Conservation (phyloP, 148 eudicot genomes). For the Rhododendron molle region DNA sequence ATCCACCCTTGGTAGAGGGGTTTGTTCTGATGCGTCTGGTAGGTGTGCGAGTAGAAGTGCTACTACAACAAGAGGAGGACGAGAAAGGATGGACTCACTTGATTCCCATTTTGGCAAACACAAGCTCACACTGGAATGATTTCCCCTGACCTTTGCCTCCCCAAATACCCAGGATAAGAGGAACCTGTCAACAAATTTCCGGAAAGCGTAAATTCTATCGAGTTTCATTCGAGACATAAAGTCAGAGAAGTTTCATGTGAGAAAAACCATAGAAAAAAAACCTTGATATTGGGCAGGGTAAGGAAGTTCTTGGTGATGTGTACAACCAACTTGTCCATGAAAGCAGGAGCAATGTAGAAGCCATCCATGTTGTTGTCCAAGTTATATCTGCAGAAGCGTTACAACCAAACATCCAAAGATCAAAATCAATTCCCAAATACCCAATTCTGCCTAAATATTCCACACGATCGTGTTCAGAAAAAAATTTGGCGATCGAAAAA, state of each 20-base stretch:
- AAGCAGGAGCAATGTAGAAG: constrained; percentile 42
- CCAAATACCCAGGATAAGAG: constrained; percentile 39
- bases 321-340: constrained; percentile 45
- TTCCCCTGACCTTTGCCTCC: constrained; percentile 53
- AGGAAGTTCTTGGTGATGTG: constrained; percentile 43
- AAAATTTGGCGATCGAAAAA: not conserved
- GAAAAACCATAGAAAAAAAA: not conserved
- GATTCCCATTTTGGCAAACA: constrained; percentile 43
- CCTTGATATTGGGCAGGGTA: constrained; percentile 40
- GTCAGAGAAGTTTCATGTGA: not conserved
- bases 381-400: constrained; percentile 13
- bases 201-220: not conserved
- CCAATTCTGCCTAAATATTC: not conserved
- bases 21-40: not conserved
- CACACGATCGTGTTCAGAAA: not conserved
- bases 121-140: constrained; percentile 48
- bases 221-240: not conserved
- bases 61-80: not conserved
- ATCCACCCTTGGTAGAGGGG: not conserved
- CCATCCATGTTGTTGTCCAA: constrained; percentile 36
- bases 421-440: not conserved
- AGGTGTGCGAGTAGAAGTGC: not conserved
- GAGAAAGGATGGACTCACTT: constrained; percentile 22
- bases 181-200: constrained; percentile 22
- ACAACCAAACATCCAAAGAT: not conserved